Base-by-base conservation (phyloP, 1,284 basidiomycete species). In the Tylopilus sp. region DNA sequence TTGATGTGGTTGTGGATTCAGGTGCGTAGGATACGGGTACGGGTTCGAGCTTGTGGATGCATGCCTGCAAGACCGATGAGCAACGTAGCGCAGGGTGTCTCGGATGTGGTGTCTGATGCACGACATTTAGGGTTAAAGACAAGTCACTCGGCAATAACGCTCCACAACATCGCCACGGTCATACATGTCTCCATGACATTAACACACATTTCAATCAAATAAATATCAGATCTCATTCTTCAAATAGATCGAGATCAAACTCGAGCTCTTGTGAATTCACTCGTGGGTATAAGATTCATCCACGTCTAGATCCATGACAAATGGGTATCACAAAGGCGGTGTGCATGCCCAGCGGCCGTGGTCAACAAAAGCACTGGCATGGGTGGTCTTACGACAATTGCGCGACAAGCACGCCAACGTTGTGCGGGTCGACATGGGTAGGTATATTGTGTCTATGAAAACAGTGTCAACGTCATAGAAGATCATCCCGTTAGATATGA, bases 401-500 rank as follows among this genome's bases (percentile, higher is more conserved):
- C 11, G 96, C 92, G 43, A 98, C 74, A 10, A 98, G 78, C 6
- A 98, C 92, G 10, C 96, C 95, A 0, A 81, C 70, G 62, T 98
- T 98, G 24, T 82, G 70, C 1, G 87, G 86, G 72, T 98, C 96
- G 13, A 94, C 69, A 54, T 89, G 57, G 1, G 52, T 51, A 50
- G 59, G 60, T 56, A 72, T 61, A n/a, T 54, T 50, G 22, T 59
- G 44, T 48, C 67, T 69, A 33, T 42, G 19, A 51, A 45, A 36
- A 41, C 9, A 39, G 3, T 22, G n/a, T 48, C 35, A 54, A 33
- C 37, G 28, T 28, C 43, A 43, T 28, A 24, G 20, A 15, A 56
- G 11, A 43, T 31, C 17, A 13, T 37, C 26, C 17, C 20, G 39
- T 20, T 7, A 29, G 11, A 33, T 24, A 37, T 15, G 10, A 31